phyloP scores from a whole-genome alignment of 2,329 filamentous ascomycete species.

The Colletotrichum gloeosporioides region DNA sequence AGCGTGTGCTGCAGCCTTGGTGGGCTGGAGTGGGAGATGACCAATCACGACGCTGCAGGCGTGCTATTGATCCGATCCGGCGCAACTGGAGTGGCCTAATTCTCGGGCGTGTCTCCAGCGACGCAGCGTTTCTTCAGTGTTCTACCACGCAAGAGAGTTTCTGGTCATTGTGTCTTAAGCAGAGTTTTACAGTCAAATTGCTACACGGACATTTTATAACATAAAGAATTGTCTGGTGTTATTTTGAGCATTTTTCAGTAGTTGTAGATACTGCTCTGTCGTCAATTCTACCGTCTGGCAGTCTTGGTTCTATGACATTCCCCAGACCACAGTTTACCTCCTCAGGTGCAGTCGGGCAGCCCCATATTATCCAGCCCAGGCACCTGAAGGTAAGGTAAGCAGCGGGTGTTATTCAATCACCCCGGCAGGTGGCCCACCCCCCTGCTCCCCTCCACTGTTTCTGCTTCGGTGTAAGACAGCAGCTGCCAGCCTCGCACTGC shows the following conservation, averaged over 20 bases:
- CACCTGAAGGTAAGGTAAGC: background rate
- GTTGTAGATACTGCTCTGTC: background rate
- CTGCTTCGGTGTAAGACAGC: background rate
- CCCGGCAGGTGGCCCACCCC: background rate
- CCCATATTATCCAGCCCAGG: background rate
- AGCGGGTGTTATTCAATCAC: background rate
- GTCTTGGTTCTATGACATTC: background rate
- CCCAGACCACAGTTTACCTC: background rate
- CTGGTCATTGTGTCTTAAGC: background rate
- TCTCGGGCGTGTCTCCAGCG: conserved; percentile 19
- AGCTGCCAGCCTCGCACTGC: conserved; percentile 14
- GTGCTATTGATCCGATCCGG: conserved; percentile 24
- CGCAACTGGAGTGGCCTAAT: conserved; percentile 20
- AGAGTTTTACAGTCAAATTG: background rate
- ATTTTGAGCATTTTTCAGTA: background rate
- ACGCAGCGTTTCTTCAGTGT: background rate
- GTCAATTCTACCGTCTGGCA: too few relatives aligned
- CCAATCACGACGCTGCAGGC: conserved; percentile 19
- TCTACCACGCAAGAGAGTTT: background rate
- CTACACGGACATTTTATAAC: background rate
- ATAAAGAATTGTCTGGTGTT: background rate
- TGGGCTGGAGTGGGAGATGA: conserved; percentile 13
- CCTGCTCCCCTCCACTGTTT: background rate
- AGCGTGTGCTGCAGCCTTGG: conserved; percentile 20
- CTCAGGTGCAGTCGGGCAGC: background rate